Evolutionary conservation across 257 asterid species (phyloP).

Genomic region (Nicotiana benthamiana): DNA sequence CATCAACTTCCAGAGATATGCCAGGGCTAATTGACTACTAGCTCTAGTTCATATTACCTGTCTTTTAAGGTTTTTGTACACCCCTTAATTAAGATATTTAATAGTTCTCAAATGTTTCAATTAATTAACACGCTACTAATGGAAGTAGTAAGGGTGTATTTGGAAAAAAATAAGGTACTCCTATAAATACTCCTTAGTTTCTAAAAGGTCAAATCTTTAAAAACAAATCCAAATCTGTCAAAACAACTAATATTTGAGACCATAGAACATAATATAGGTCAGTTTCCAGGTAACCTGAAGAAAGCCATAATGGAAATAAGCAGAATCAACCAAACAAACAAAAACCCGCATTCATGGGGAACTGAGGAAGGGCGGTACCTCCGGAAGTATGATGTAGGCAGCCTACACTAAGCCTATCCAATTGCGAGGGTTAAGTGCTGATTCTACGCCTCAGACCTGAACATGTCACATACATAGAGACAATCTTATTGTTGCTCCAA

Average conservation of each 20-base stretch:
- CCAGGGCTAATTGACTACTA: background rate
- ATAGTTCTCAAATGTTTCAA: background rate
- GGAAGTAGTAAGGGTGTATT: background rate
- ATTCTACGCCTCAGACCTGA: too few relatives aligned
- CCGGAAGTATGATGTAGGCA: too few relatives aligned
- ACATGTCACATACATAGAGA: too few relatives aligned
- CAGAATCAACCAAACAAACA: background rate
- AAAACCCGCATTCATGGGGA: too few relatives aligned
- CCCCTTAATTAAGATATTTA: background rate
- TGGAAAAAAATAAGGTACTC: background rate
- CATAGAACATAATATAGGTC: background rate
- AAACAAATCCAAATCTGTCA: background rate
- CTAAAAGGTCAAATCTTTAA: background rate
- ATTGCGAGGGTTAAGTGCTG: too few relatives aligned
- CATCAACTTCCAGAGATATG: background rate
- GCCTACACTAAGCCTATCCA: too few relatives aligned
- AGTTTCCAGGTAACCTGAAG: background rate
- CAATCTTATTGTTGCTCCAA: too few relatives aligned
- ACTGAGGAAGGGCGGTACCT: too few relatives aligned
- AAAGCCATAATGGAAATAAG: background rate
- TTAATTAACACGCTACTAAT: background rate
- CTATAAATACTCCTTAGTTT: background rate
- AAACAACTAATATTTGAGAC: background rate
- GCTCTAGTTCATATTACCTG: background rate
- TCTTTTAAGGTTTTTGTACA: background rate